Conservation (phyloP, 2,329 filamentous ascomycete species). For the Epicoccum sorghinum region DNA sequence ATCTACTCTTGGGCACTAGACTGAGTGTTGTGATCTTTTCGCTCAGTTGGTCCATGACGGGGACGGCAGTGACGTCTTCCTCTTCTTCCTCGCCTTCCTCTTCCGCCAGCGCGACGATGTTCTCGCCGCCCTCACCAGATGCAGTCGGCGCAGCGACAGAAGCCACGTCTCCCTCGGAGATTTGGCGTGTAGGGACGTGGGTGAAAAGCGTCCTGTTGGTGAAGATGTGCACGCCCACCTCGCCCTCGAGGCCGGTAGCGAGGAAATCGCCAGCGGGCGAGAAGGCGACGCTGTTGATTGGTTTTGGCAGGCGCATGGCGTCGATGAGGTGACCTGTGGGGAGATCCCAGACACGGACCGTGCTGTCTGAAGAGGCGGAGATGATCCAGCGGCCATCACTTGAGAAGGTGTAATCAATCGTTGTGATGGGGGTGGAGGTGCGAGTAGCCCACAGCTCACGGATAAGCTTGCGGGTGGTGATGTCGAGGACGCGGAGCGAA, state of each 20-base stretch:
- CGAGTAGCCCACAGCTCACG: slow-evolving; percentile 82
- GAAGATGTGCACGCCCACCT: slow-evolving; percentile 92
- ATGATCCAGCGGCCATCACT: slow-evolving; percentile 93
- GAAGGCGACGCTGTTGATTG: slow-evolving; percentile 85
- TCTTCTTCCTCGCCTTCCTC: slow-evolving; percentile 57
- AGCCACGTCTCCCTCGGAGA: slow-evolving; percentile 76
- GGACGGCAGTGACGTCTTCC: slow-evolving; percentile 53
- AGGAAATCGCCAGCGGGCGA: slow-evolving; percentile 90
- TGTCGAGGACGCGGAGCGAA: slow-evolving; percentile 86
- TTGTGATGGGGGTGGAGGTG: slow-evolving; percentile 48
- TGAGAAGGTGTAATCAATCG: slow-evolving; percentile 70
- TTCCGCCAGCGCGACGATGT: slow-evolving; percentile 74
- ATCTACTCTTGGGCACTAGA: slow-evolving; percentile 85
- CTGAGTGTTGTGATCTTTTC: slow-evolving; percentile 85
- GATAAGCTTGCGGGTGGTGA: slow-evolving; percentile 87
- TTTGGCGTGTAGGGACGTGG: slow-evolving; percentile 83
- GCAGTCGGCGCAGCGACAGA: slow-evolving; percentile 72
- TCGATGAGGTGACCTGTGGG: slow-evolving; percentile 96
- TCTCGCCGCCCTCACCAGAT: slow-evolving; percentile 81
- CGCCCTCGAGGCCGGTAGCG: slow-evolving; percentile 83
- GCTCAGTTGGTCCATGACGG: slow-evolving; percentile 76
- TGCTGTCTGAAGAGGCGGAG: slow-evolving; percentile 79
- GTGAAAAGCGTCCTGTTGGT: slow-evolving; percentile 92
- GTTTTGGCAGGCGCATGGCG: slow-evolving; percentile 77
- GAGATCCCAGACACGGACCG: slow-evolving; percentile 90